A percentile compares a stretch with the other conserved stretches of the same genome.
phyloP scores from a whole-genome alignment of 257 asterid species.

The Penstemon eatonii region DNA sequence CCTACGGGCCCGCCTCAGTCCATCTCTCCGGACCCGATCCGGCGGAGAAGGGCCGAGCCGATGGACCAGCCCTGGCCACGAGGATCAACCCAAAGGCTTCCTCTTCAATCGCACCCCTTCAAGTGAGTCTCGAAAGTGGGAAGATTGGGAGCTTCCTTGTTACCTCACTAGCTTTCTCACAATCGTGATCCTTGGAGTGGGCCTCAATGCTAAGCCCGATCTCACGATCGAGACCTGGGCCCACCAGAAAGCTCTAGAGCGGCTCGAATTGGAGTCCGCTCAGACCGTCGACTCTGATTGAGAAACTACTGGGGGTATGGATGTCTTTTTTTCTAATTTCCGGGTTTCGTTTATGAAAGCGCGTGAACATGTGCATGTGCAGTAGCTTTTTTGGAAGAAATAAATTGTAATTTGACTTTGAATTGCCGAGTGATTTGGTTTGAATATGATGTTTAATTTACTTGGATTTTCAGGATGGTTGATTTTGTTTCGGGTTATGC shows the following conservation, averaged over 20 bases:
- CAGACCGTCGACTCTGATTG: conserved; percentile 40
- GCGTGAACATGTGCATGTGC: too few species aligned
- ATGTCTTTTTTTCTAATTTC: too few species aligned
- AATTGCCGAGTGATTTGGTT: too few species aligned
- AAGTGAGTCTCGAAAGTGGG: conserved; percentile 76
- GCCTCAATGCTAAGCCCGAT: conserved; percentile 97
- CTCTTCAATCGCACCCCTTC: conserved; percentile 63
- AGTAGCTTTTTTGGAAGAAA: too few species aligned
- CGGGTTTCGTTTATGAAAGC: too few species aligned
- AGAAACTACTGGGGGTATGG: background rate
- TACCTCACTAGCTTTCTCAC: conserved; percentile 81
- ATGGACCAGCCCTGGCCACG: conserved; percentile 79
- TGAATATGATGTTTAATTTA: too few species aligned
- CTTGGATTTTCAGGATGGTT: too few species aligned
- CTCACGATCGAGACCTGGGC: conserved; percentile 97
- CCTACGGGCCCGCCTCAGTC: conserved; percentile 51
- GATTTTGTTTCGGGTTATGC: too few species aligned
- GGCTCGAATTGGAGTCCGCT: conserved; percentile 67
- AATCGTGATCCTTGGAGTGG: conserved; percentile 81
- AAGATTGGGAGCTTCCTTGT: conserved; percentile 97
- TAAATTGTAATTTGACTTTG: too few species aligned
- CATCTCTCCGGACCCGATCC: conserved; percentile 59
- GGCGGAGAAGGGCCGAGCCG: conserved; percentile 66
- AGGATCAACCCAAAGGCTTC: conserved; percentile 77
- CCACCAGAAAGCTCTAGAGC: conserved; percentile 91